Conservation (phyloP, 495 filamentous ascomycete genomes). For the Pyronema domesticum region DNA sequence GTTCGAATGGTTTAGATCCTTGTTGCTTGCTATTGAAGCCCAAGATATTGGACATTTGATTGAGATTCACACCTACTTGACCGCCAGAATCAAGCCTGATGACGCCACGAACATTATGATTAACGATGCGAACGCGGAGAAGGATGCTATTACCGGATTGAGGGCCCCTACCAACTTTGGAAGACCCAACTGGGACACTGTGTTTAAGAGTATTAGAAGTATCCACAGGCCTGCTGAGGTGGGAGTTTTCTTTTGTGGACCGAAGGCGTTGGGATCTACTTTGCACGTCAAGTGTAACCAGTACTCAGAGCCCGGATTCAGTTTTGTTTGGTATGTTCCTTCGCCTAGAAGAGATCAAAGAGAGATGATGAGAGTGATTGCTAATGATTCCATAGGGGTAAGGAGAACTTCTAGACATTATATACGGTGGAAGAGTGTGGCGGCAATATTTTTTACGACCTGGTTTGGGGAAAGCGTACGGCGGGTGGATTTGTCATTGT, state of each 20-base stretch:
- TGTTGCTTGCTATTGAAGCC: constrained; percentile 63
- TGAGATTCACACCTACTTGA: constrained; percentile 61
- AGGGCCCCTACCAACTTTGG: constrained; percentile 62
- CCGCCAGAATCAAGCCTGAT: constrained; percentile 59
- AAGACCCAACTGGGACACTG: constrained; percentile 63
- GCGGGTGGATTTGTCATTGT: not conserved
- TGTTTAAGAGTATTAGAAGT: constrained; percentile 56
- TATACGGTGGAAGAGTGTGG: not conserved
- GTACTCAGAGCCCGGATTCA: constrained; percentile 50
- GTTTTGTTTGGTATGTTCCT: constrained; percentile 7
- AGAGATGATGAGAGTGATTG: not conserved
- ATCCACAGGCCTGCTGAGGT: constrained; percentile 54
- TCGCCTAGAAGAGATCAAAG: not conserved
- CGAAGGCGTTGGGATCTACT: constrained; percentile 48
- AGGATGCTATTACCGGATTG: constrained; percentile 58
- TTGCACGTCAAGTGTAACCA: constrained; percentile 61
- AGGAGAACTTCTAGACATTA: constrained; percentile 50
- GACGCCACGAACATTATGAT: constrained; percentile 73
- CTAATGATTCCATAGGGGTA: constrained; percentile 39
- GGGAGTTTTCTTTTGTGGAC: constrained; percentile 67
- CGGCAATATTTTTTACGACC: not conserved
- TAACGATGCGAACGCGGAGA: constrained; percentile 62
- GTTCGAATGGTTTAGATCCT: constrained; percentile 67
- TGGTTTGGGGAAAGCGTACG: not conserved
- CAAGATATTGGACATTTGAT: constrained; percentile 65